Evolutionary conservation across 2,329 filamentous ascomycete species (phyloP).

Genomic region (Aspergillus jensenii): DNA sequence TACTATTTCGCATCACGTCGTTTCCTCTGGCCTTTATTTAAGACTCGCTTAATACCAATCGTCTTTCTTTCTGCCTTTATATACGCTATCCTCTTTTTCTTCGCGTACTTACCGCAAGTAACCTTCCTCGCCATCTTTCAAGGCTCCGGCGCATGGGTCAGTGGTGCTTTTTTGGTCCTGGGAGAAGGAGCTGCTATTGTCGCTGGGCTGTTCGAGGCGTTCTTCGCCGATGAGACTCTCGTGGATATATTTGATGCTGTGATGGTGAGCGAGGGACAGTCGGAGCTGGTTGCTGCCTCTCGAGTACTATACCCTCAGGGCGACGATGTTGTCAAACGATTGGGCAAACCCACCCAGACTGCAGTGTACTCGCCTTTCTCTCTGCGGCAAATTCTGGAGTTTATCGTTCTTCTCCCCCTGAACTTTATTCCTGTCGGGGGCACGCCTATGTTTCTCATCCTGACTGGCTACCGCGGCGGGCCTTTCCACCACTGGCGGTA

Average conservation of each 20-base stretch:
- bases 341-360: constrained; percentile 75
- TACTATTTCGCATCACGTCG: constrained; percentile 76
- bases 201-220: constrained; percentile 71
- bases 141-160: constrained; percentile 82
- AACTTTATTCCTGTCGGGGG: constrained; percentile 85
- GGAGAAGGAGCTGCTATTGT: constrained; percentile 63
- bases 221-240: constrained; percentile 75
- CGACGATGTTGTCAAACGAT: constrained; percentile 71
- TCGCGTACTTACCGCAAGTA: constrained; percentile 84
- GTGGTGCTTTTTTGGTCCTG: constrained; percentile 80
- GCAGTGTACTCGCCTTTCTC: constrained; percentile 88
- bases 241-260: constrained; percentile 86
- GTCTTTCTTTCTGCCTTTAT: constrained; percentile 79
- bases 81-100: constrained; percentile 81
- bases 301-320: constrained; percentile 67
- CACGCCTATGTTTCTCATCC: constrained; percentile 78
- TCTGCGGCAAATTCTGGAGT: constrained; percentile 83
- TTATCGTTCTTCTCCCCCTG: constrained; percentile 74
- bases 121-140: constrained; percentile 90
- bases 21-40: constrained; percentile 79
- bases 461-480: constrained; percentile 83
- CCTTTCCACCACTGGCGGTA: constrained; percentile 90
- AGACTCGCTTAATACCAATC: constrained; percentile 74
- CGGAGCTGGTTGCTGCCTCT: constrained; percentile 66
- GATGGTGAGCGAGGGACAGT: constrained; percentile 71